Evolutionary conservation across 441 rosid genomes (phyloP).

Genomic region (Macaranga tanarius): DNA sequence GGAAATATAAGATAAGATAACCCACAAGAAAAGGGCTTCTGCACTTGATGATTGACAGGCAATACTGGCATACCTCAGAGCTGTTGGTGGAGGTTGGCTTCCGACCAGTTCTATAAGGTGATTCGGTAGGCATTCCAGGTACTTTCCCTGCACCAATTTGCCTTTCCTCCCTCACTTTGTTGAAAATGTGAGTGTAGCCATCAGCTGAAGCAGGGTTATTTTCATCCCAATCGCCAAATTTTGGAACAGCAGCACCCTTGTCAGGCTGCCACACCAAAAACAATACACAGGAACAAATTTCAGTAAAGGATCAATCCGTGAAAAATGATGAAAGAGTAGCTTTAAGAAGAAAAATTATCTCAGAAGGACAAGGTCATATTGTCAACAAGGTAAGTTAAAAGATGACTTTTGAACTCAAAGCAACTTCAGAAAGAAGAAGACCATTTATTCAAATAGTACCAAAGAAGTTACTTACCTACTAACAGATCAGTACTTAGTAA

Average conservation of each 20-base stretch:
- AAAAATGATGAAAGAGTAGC: neutral
- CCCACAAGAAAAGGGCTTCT: neutral
- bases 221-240: slow-evolving; percentile 93
- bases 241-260: slow-evolving; percentile 77
- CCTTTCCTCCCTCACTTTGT: slow-evolving; percentile 78
- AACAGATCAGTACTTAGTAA: neutral
- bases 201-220: slow-evolving; percentile 79
- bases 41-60: neutral
- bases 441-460: neutral
- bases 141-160: slow-evolving; percentile 40
- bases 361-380: neutral
- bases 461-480: neutral
- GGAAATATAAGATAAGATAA: neutral
- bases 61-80: slow-evolving; percentile 38
- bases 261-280: slow-evolving; percentile 51
- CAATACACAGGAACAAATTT: slow-evolving; percentile 5
- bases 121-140: slow-evolving; percentile 41
- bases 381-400: neutral
- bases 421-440: neutral
- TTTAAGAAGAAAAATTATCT: neutral
- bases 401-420: neutral
- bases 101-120: slow-evolving; percentile 34
- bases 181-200: slow-evolving; percentile 81
- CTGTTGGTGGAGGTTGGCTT: slow-evolving; percentile 20
- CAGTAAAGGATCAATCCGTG: neutral